Base-by-base conservation (phyloP, 2,329 filamentous ascomycete genomes). In the Fusarium beomiforme region DNA sequence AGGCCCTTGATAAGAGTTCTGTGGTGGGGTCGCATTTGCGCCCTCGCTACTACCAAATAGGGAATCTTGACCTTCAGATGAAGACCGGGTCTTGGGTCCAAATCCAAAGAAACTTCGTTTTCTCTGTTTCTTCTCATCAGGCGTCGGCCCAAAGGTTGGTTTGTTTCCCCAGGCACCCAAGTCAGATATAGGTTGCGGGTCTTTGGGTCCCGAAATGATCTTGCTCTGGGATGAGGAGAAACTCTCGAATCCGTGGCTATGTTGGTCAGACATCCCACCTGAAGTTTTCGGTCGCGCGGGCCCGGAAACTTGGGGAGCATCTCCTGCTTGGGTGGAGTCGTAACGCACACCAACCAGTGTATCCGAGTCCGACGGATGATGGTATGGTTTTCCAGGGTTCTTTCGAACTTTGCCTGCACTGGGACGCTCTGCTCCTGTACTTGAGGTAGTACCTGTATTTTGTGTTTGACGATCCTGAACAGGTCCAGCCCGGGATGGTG, bases 101-200 rank as follows among this genome's bases (percentile, higher is more conserved):
- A 91, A 88, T 82, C 95, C 83, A 83, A 94, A 84, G 87, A 96
- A 85, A 87, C 92, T 87, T 83, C 92, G 82, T 87, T 98, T 98
- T 79, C 94, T 89, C 59, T 86, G 85, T 81, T 92, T 92, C 81
- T 97, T 96, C 77, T 96, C 95, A 34, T 93, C 91, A 81, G 83
- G 59, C 70, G 86, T 70, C 79, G 86, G 63, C 79, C 87, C 79
- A 29, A 86, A 79, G 14, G 83, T 83, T n/a, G 87, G 79, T 80
- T 91, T 96, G 79, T 93, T 93, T n/a, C 94, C 94, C 94, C 95
- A 97, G 8, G 89, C 86, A n/a, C 90, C 88, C 19, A 90, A 87
- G 79, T 98, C 93, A 29, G 95, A 91, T 70, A 98, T 97, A 21
- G 94, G 86, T 51, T 93, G 89, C 19, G 92, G 91, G 78, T 98